A percentile compares a stretch with the other conserved stretches of the same genome.
phyloP scores from a whole-genome alignment of 108 stramenopile genomes.

The Skeletonema menzelii region DNA sequence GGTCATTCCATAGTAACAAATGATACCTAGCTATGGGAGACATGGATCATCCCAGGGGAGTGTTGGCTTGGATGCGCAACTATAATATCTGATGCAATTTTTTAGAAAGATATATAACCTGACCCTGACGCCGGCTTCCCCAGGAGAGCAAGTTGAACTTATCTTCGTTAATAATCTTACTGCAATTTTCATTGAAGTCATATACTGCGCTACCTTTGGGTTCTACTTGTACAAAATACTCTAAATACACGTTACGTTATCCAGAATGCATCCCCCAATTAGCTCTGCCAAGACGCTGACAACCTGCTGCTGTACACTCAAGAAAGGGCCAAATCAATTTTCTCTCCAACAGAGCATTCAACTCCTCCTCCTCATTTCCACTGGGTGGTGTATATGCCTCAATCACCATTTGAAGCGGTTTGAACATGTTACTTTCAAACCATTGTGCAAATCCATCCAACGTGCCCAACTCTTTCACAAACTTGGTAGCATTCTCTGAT shows the following conservation, averaged over 20 bases:
- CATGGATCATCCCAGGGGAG: too few species aligned
- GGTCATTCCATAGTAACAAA: too few species aligned
- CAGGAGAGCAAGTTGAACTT: too few species aligned
- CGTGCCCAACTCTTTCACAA: background rate
- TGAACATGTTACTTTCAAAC: background rate
- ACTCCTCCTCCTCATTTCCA: background rate
- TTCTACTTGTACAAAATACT: background rate
- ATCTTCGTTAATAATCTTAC: too few species aligned
- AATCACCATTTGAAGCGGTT: background rate
- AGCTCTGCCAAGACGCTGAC: background rate
- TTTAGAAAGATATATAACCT: too few species aligned
- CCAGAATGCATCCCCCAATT: background rate
- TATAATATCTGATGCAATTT: too few species aligned
- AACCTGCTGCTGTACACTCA: background rate
- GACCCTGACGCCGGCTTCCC: too few species aligned
- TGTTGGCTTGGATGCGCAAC: too few species aligned
- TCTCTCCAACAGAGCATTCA: background rate
- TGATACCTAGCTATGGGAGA: too few species aligned
- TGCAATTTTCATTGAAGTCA: too few species aligned
- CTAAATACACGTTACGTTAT: background rate
- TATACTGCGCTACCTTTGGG: background rate
- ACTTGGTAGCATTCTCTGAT: background rate
- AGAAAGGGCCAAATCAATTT: background rate
- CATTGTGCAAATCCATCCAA: background rate
- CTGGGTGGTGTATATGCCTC: background rate